phyloP scores from a whole-genome alignment of 2,329 filamentous ascomycete species.

The Clarireedia monteithiana region DNA sequence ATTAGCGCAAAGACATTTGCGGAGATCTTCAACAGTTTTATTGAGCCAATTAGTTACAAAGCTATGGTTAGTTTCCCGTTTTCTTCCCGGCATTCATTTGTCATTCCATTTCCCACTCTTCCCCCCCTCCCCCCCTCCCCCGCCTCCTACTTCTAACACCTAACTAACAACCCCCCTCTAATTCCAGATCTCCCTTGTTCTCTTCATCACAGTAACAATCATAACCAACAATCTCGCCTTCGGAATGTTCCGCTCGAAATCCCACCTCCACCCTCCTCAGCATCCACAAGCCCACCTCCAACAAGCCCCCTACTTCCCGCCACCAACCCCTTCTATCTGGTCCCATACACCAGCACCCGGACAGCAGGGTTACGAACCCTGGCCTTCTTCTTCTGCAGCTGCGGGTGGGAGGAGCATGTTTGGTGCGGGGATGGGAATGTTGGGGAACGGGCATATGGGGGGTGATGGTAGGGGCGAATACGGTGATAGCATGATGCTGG shows the following conservation, averaged over 20 bases:
- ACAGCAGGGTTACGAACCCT: slow-evolving; percentile 11
- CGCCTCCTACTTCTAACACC: neutral
- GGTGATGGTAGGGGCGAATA: neutral
- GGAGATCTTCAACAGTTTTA: slow-evolving; percentile 87
- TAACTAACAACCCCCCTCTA: neutral
- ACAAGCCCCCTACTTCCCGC: slow-evolving; percentile 18
- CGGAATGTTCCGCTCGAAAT: slow-evolving; percentile 27
- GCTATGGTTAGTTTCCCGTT: slow-evolving; percentile 47
- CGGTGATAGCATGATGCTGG: neutral
- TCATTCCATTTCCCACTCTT: neutral
- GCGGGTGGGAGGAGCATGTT: neutral
- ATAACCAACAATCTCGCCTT: slow-evolving; percentile 45
- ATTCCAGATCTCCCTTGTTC: slow-evolving; percentile 42
- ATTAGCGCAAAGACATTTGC: slow-evolving; percentile 84
- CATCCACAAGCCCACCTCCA: slow-evolving; percentile 23
- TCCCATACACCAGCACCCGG: slow-evolving; percentile 10
- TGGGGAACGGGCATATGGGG: too few species aligned
- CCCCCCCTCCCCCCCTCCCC: neutral
- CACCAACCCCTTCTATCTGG: slow-evolving; percentile 20
- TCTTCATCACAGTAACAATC: slow-evolving; percentile 40
- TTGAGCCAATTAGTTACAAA: slow-evolving; percentile 85
- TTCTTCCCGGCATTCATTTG: neutral
- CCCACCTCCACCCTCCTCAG: slow-evolving; percentile 1
- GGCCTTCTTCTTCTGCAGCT: slow-evolving; percentile 11
- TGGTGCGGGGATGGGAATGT: neutral